Evolutionary conservation across 2,329 filamentous ascomycete genomes (phyloP).

Genomic region (Massarina eburnea): DNA sequence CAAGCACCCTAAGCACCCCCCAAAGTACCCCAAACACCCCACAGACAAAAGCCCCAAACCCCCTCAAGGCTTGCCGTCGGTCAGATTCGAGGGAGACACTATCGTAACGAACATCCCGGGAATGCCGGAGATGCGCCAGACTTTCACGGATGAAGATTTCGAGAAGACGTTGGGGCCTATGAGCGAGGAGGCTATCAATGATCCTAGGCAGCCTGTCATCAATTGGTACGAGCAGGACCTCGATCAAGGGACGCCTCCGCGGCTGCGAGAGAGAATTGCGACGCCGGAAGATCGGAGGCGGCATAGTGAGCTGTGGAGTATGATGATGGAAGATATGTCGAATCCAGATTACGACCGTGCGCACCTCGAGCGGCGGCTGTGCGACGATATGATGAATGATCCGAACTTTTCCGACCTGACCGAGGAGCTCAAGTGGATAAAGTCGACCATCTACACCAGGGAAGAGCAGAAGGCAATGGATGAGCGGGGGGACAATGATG

Average conservation of each 20-base stretch:
- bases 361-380: constrained; percentile 24
- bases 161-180: constrained; percentile 13
- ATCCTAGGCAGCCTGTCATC: constrained; percentile 23
- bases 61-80: no score
- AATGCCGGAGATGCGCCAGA: background rate
- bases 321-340: constrained; percentile 24
- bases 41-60: no score
- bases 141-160: background rate
- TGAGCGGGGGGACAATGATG: constrained; percentile 11
- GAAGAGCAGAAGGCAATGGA: constrained; percentile 17
- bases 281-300: constrained; percentile 26
- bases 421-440: constrained; percentile 30
- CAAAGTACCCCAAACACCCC: constrained; percentile 9
- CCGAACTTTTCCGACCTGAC: constrained; percentile 33
- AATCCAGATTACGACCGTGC: constrained; percentile 34
- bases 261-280: constrained; percentile 24
- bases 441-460: constrained; percentile 20
- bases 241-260: constrained; percentile 22
- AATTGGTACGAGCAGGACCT: constrained; percentile 35
- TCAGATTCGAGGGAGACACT: background rate
- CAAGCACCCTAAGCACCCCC: constrained; percentile 13
- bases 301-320: constrained; percentile 22
- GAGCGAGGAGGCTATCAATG: constrained; percentile 22
- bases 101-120: background rate
- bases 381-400: constrained; percentile 32